Conservation (phyloP, 106 monocot species). For the Allium sativum region DNA sequence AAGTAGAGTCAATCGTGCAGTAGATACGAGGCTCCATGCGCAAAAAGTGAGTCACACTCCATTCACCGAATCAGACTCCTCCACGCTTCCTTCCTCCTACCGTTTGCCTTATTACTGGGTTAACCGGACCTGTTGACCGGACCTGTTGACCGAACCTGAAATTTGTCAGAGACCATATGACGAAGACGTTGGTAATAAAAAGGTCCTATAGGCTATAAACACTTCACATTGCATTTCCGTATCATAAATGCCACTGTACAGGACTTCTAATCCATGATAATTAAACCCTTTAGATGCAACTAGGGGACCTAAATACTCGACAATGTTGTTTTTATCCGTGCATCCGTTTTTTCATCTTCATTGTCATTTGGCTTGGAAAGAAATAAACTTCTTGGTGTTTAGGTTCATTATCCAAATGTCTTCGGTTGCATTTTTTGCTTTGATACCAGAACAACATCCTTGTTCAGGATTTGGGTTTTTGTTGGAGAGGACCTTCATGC, state of each 20-base stretch:
- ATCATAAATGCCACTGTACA: slow-evolving; percentile 89
- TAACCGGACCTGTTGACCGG: slow-evolving; percentile 52
- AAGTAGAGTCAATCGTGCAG: slow-evolving; percentile 87
- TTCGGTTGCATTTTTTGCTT: slow-evolving; percentile 3
- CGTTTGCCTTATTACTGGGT: slow-evolving; percentile 78
- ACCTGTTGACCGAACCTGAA: slow-evolving; percentile 82
- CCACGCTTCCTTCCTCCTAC: slow-evolving; percentile 85
- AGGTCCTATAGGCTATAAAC: slow-evolving; percentile 94
- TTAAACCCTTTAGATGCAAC: slow-evolving; percentile 78
- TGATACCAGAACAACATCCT: slow-evolving; percentile 8
- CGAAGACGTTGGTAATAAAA: slow-evolving; percentile 98
- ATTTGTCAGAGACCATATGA: slow-evolving; percentile 99
- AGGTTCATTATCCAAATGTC: slow-evolving; percentile 7
- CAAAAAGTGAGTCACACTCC: slow-evolving; percentile 90
- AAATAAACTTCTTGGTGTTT: slow-evolving; percentile 16
- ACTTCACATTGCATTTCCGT: slow-evolving; percentile 82
- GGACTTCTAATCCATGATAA: slow-evolving; percentile 82
- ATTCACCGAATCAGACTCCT: slow-evolving; percentile 96
- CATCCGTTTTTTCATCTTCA: slow-evolving; percentile 17
- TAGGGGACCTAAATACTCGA: slow-evolving; percentile 81
- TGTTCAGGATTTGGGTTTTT: not conserved
- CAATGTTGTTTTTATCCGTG: slow-evolving; percentile 23
- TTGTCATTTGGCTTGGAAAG: too few species aligned
- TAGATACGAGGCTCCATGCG: slow-evolving; percentile 87
- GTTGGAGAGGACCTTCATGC: slow-evolving; percentile 25